Evolutionary conservation across 2,329 filamentous ascomycete genomes (phyloP).

Genomic region (Colletotrichum scovillei): DNA sequence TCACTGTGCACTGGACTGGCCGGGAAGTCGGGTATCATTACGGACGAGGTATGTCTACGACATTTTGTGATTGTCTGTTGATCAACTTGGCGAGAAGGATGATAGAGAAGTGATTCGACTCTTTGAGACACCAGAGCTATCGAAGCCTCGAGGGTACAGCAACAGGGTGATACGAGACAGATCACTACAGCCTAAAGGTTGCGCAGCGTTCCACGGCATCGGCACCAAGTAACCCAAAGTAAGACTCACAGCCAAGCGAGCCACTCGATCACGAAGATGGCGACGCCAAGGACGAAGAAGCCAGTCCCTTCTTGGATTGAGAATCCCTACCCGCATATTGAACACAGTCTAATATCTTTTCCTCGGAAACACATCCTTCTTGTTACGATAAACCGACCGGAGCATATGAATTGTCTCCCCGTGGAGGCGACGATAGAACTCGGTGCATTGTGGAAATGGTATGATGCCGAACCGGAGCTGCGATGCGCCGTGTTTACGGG

Average conservation of each 20-base stretch:
- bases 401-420: conserved; percentile 54
- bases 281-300: conserved; percentile 40
- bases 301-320: conserved; percentile 48
- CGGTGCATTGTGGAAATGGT: conserved; percentile 59
- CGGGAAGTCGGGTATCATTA: neutral
- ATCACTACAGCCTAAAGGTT: too few species aligned
- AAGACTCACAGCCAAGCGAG: neutral
- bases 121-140: too few species aligned
- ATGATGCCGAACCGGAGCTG: conserved; percentile 60
- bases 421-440: conserved; percentile 51
- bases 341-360: conserved; percentile 50
- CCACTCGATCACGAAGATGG: conserved; percentile 34
- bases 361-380: conserved; percentile 54
- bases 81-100: neutral
- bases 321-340: conserved; percentile 45
- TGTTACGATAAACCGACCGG: conserved; percentile 56
- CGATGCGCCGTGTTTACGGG: conserved; percentile 64
- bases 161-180: too few species aligned
- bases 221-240: neutral
- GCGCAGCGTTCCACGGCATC: neutral
- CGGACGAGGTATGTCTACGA: neutral
- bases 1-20: neutral
- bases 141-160: too few species aligned
- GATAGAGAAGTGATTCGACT: neutral
- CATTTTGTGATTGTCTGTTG: neutral